Base-by-base conservation (phyloP, 2,329 filamentous ascomycete species). In the Myriosclerotinia scirpicola region DNA sequence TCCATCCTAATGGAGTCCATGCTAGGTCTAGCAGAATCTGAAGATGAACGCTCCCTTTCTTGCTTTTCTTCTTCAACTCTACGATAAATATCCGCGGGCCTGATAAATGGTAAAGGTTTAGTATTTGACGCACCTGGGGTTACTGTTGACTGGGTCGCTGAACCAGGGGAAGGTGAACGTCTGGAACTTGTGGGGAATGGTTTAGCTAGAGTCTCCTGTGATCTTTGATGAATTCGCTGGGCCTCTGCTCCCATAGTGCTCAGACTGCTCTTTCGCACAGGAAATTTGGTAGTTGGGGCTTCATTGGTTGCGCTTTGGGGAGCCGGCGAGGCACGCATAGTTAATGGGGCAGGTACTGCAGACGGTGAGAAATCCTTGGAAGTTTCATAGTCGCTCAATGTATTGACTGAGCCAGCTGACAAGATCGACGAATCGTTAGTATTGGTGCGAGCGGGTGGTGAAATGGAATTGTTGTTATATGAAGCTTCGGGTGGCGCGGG, bases 61-160 rank as follows among this genome's bases (percentile, higher is more conserved):
- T 61, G 54, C 64, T 82, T 83, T 70, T 91, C 89, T 71, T 91
- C 88, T 63, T 85, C 85, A 76, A 89, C 82, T 7, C 89, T 86
- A 73, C 85, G 89, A 76, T 94, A 93, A 53, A 93, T 89, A 71
- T 96, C 91, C 15, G 89, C 85, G 1, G 92, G 90, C 48, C 90
- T 83, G 66, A 92, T 82, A 71, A 94, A 88, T 0, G 87, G 84
- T 26, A 85, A 78, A 0, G 85, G 76, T 71, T 87, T 88, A 59
- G 79, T 75, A 30, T 87, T 87, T 60, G 46, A 65, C 63, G 46
- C 63, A 60, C 79, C 75, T 38, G 71, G 63, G n/a, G 78, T 78
- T 61, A 75, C 71, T 40, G 78, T 71, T 22, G 79, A 74, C 40
- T 70, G 73, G 26, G 75, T 68, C 55, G 67, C 68, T 64, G 71